Evolutionary conservation across 2,329 filamentous ascomycete species (phyloP).

Genomic region (Paecilomyces variotii): DNA sequence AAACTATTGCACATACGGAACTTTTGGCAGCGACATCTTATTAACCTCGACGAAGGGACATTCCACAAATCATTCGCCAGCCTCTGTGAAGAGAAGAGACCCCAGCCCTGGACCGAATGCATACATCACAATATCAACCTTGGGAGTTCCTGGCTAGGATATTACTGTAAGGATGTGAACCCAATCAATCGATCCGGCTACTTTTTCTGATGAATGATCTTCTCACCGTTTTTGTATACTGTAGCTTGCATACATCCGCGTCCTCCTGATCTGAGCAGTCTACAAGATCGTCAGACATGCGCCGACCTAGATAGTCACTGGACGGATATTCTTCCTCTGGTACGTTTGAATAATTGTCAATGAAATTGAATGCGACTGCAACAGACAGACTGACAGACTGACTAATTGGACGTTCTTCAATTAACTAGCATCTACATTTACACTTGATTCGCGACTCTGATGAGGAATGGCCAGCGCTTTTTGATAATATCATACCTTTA

Average conservation of each 20-base stretch:
- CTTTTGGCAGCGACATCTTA: slow-evolving; percentile 36
- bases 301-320: slow-evolving; percentile 22
- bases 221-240: not conserved
- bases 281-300: slow-evolving; percentile 27
- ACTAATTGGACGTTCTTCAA: not conserved
- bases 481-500: slow-evolving; percentile 15
- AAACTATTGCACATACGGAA: slow-evolving; percentile 32
- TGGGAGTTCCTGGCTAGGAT: slow-evolving; percentile 24
- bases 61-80: slow-evolving; percentile 17
- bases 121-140: slow-evolving; percentile 5
- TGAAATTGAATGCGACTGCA: not conserved
- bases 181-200: not conserved
- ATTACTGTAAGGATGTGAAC: slow-evolving; percentile 20
- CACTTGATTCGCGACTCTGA: slow-evolving; percentile 10
- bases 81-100: slow-evolving; percentile 11
- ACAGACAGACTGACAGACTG: not conserved
- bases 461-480: slow-evolving; percentile 20
- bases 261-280: slow-evolving; percentile 12
- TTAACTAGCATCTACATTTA: slow-evolving; percentile 3
- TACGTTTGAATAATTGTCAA: slow-evolving; percentile 6
- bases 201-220: not conserved
- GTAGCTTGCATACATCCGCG: slow-evolving; percentile 31
- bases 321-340: slow-evolving; percentile 15
- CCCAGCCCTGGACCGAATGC: slow-evolving; percentile 10
- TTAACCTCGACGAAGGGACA: slow-evolving; percentile 18